A percentile compares a stretch with the other conserved stretches of the same genome.
Conservation (phyloP, 305 asterid species). For the Rubia balearica region DNA sequence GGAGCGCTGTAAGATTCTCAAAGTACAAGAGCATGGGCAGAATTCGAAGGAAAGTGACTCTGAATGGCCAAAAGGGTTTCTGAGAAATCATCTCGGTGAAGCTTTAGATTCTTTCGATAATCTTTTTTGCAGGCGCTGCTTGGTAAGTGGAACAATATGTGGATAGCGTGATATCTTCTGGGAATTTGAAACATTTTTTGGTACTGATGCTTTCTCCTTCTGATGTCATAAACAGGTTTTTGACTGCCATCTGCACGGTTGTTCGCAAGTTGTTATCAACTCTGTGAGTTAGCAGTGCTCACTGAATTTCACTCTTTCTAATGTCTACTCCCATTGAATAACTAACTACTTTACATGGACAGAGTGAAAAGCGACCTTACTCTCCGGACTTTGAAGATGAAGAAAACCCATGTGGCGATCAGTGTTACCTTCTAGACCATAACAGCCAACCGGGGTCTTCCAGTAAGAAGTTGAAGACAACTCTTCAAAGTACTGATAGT, state of each 20-base stretch:
- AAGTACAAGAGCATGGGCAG: conserved; percentile 39
- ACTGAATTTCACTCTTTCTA: conserved; percentile 13
- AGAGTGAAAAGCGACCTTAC: conserved; percentile 65
- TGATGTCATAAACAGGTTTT: conserved; percentile 53
- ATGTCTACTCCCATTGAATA: conserved; percentile 17
- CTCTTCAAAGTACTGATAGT: conserved; percentile 26
- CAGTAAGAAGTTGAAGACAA: conserved; percentile 43
- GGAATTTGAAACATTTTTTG: background rate
- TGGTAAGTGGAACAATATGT: conserved; percentile 46
- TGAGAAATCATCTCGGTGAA: conserved; percentile 66
- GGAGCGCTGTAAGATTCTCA: conserved; percentile 77
- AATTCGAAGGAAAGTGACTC: conserved; percentile 32
- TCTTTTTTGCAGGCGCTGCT: conserved; percentile 96
- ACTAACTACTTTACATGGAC: conserved; percentile 29
- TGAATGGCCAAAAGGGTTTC: conserved; percentile 29
- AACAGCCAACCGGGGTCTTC: conserved; percentile 35
- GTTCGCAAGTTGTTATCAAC: conserved; percentile 58
- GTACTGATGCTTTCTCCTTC: conserved; percentile 9
- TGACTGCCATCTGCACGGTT: conserved; percentile 91
- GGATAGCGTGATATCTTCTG: background rate
- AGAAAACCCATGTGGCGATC: conserved; percentile 71
- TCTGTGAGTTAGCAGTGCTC: conserved; percentile 46
- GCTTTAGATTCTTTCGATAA: conserved; percentile 86
- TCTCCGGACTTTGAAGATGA: conserved; percentile 56
- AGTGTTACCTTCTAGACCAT: conserved; percentile 56